Conservation (phyloP, 2,329 filamentous ascomycete species). For the Aphanocladium album region DNA sequence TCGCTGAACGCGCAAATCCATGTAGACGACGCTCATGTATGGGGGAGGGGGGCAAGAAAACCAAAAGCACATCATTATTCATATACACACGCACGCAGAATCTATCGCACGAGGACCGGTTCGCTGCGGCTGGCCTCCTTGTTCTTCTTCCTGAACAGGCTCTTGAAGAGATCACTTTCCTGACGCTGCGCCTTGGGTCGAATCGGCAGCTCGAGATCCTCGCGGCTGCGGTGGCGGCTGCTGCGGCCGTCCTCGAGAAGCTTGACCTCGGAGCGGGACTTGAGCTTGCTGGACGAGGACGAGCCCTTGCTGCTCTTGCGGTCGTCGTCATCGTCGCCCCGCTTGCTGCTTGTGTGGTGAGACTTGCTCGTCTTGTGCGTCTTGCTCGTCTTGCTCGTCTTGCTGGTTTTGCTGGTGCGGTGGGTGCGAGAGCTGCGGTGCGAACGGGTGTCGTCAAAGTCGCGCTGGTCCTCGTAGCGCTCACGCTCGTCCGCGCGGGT, state of each 20-base stretch:
- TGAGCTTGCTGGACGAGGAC: conserved; percentile 23
- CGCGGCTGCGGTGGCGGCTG: conserved; percentile 25
- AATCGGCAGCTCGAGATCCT: conserved; percentile 36
- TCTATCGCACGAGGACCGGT: conserved; percentile 24
- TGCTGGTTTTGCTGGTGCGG: conserved; percentile 24
- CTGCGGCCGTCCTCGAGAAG: conserved; percentile 33
- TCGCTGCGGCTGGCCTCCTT: conserved; percentile 34
- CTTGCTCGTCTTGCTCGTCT: conserved; percentile 26
- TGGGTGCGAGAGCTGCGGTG: conserved; percentile 21
- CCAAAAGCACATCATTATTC: conserved; percentile 1
- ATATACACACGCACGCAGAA: not conserved
- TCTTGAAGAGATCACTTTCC: conserved; percentile 51
- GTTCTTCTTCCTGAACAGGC: conserved; percentile 53
- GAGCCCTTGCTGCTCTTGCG: conserved; percentile 19
- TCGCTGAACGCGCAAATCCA: not conserved
- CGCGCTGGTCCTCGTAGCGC: conserved; percentile 30
- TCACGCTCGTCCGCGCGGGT: conserved; percentile 30
- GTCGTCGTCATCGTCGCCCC: conserved; percentile 15
- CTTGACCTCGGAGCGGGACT: conserved; percentile 27
- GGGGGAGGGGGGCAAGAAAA: not conserved
- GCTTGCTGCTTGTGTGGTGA: conserved; percentile 21
- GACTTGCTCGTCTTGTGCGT: conserved; percentile 24
- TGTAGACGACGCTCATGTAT: not conserved
- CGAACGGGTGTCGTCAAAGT: conserved; percentile 8
- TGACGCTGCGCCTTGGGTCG: conserved; percentile 44